phyloP scores from a whole-genome alignment of 805 yeast genomes.

The Lachancea sp. region DNA sequence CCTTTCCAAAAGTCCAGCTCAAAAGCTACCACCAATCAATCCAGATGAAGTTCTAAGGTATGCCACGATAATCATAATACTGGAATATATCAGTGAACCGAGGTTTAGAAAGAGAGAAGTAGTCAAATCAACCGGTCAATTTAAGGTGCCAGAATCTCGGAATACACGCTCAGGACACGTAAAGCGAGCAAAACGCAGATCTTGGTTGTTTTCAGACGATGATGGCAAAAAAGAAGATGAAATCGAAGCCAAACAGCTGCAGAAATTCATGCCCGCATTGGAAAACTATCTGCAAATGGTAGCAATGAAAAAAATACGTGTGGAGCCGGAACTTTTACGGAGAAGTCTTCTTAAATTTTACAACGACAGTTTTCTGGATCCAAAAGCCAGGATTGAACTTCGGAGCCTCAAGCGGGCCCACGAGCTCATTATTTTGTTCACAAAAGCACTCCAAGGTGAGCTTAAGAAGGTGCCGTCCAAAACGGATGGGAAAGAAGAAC shows the following conservation, averaged over 20 bases:
- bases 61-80: slow-evolving; percentile 47
- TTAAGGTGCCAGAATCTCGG: neutral
- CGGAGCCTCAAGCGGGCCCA: slow-evolving; percentile 33
- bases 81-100: slow-evolving; percentile 61
- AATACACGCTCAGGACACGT: neutral
- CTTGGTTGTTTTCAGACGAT: slow-evolving; percentile 3
- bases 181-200: slow-evolving; percentile 2
- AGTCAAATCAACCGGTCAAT: slow-evolving; percentile 3
- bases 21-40: neutral
- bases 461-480: slow-evolving; percentile 34
- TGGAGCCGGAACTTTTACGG: slow-evolving; percentile 41
- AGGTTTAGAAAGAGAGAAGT: slow-evolving; percentile 36
- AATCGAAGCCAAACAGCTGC: slow-evolving; percentile 17
- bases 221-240: neutral
- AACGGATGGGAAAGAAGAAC: slow-evolving; percentile 20
- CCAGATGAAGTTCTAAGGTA: slow-evolving; percentile 36
- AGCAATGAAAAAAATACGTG: slow-evolving; percentile 38
- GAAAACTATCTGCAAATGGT: slow-evolving; percentile 40
- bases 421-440: slow-evolving; percentile 47
- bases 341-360: slow-evolving; percentile 57
- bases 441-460: slow-evolving; percentile 48
- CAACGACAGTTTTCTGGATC: slow-evolving; percentile 47
- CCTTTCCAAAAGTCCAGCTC: neutral
- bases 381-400: slow-evolving; percentile 27
- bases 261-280: slow-evolving; percentile 31